Evolutionary conservation across 345 rosid species (phyloP).

Genomic region (Citrus unshiu): DNA sequence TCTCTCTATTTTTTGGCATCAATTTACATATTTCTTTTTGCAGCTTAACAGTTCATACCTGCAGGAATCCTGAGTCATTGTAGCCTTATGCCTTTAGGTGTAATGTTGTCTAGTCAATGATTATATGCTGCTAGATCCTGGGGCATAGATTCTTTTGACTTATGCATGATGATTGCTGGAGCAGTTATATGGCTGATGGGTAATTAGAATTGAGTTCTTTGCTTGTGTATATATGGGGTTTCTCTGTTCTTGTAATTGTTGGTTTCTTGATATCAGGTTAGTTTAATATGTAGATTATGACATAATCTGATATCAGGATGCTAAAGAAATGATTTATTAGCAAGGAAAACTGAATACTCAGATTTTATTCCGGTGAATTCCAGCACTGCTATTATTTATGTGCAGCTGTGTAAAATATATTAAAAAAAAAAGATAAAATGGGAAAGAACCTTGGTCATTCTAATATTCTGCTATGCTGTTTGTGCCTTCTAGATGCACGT

Average conservation of each 20-base stretch:
- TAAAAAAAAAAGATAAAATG: background rate
- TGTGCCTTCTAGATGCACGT: background rate
- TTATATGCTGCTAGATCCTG: background rate
- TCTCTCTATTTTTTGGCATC: background rate
- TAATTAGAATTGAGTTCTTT: background rate
- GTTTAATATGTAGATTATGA: background rate
- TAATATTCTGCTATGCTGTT: background rate
- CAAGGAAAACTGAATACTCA: background rate
- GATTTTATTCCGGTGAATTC: background rate
- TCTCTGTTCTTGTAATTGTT: background rate
- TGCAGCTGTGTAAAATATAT: background rate
- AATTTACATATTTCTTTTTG: background rate
- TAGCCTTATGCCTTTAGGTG: background rate
- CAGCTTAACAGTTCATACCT: background rate
- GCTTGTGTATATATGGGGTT: background rate
- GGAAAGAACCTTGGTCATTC: background rate
- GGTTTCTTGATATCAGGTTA: background rate
- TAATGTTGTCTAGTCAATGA: conserved; percentile 3
- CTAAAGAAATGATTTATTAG: background rate
- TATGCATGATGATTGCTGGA: background rate
- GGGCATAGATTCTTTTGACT: background rate
- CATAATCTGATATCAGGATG: background rate
- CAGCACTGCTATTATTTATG: background rate
- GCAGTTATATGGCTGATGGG: background rate
- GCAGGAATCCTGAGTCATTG: background rate